A percentile compares a stretch with the other conserved stretches of the same genome.
Evolutionary conservation across 768 basidiomycete genomes (phyloP).

Genomic region (Podaxis rugospora): DNA sequence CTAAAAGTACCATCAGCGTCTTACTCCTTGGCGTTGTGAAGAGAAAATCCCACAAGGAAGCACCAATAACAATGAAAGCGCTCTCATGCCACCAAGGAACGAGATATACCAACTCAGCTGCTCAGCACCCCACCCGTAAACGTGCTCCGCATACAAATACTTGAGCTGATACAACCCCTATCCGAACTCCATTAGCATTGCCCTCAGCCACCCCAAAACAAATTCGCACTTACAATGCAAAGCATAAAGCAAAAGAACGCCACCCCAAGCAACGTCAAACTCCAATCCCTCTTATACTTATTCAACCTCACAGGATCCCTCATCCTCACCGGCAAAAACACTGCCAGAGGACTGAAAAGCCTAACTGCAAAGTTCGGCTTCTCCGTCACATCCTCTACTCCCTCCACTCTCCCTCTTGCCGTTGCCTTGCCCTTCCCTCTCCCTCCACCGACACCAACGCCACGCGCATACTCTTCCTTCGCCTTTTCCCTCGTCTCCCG

Average conservation of each 20-base stretch:
- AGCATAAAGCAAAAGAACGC: conserved; percentile 61
- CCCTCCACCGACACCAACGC: background rate
- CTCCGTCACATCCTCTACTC: conserved; percentile 17
- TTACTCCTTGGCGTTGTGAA: background rate
- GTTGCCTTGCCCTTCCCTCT: conserved; percentile 22
- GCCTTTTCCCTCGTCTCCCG: conserved; percentile 36
- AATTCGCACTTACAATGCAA: conserved; percentile 48
- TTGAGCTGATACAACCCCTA: conserved; percentile 79
- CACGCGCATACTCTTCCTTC: conserved; percentile 16
- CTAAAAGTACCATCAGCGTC: background rate
- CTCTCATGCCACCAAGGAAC: conserved; percentile 56
- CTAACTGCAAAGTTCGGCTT: conserved; percentile 24
- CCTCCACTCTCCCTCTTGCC: conserved; percentile 14
- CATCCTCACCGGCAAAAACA: conserved; percentile 64
- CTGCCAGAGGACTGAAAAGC: conserved; percentile 52
- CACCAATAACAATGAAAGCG: conserved; percentile 52
- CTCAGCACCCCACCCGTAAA: conserved; percentile 69
- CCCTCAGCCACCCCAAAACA: background rate
- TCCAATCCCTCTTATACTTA: conserved; percentile 66
- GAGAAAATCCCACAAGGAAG: conserved; percentile 29
- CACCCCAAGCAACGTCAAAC: conserved; percentile 64
- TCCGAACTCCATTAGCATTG: background rate
- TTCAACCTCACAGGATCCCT: conserved; percentile 32
- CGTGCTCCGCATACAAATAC: conserved; percentile 73
- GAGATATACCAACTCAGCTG: conserved; percentile 77